phyloP scores from a whole-genome alignment of 2,329 filamentous ascomycete species.

The Ramichloridium luteum region DNA sequence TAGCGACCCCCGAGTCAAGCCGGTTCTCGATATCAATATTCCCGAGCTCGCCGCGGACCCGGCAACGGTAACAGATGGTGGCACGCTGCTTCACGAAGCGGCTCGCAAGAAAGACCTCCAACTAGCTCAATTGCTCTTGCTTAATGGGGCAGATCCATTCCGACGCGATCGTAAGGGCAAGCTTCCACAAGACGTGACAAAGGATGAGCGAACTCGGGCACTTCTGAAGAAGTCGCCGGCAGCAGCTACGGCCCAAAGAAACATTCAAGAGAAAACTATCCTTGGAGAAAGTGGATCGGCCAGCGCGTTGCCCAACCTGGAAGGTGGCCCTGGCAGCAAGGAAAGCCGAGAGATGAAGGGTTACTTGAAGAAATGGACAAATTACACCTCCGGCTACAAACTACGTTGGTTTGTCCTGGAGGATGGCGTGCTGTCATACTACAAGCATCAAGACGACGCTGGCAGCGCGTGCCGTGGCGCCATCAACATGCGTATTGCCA shows the following conservation, averaged over 20 bases:
- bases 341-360: conserved; percentile 96
- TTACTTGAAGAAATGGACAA: conserved; percentile 98
- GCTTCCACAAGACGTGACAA: conserved; percentile 89
- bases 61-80: conserved; percentile 66
- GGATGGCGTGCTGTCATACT: conserved; percentile 94
- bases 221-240: conserved; percentile 92
- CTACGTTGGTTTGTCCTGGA: conserved; percentile 95
- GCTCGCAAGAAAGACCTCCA: conserved; percentile 76
- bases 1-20: conserved; percentile 75
- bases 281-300: conserved; percentile 55
- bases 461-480: conserved; percentile 92
- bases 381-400: conserved; percentile 95
- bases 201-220: conserved; percentile 75
- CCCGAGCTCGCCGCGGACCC: conserved; percentile 77
- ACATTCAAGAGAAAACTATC: conserved; percentile 94
- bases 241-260: conserved; percentile 82
- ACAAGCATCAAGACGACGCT: conserved; percentile 96
- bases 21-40: conserved; percentile 81
- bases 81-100: conserved; percentile 85
- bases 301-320: conserved; percentile 24
- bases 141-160: conserved; percentile 94
- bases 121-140: conserved; percentile 76
- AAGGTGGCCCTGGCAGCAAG: conserved; percentile 54
- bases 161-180: conserved; percentile 89
- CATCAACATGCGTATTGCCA: conserved; percentile 97